phyloP scores from a whole-genome alignment of 129 eudicot species.

The Chrysanthemum makinoi region DNA sequence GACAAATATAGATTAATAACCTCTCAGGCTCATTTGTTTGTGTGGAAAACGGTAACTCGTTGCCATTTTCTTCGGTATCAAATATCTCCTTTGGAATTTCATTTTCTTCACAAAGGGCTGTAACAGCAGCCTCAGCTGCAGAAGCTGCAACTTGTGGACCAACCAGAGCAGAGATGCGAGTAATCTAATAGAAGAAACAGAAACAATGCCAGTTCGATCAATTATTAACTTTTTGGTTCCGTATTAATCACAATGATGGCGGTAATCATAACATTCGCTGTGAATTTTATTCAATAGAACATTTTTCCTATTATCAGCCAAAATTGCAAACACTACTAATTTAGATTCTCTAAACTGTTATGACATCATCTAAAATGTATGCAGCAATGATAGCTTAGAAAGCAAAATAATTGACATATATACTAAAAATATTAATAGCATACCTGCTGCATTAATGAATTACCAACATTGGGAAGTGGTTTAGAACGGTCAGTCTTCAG shows the following conservation, averaged over 20 bases:
- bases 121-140: constrained; percentile 82
- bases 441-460: constrained; percentile 54
- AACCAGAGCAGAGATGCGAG: constrained; percentile 68
- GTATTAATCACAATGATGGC: constrained; percentile 2
- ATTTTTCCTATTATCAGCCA: too few relatives aligned
- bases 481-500: constrained; percentile 38
- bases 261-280: too few relatives aligned
- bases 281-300: too few relatives aligned
- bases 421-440: neutral
- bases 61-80: constrained; percentile 48
- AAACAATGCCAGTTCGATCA: neutral
- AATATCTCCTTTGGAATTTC: constrained; percentile 67
- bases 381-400: too few relatives aligned
- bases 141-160: constrained; percentile 74
- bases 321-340: too few relatives aligned
- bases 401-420: too few relatives aligned
- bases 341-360: too few relatives aligned
- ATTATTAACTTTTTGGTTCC: constrained; percentile 7
- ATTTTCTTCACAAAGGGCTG: constrained; percentile 79
- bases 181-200: constrained; percentile 42
- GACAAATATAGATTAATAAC: constrained; percentile 30
- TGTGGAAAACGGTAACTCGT: constrained; percentile 2
- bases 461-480: constrained; percentile 38
- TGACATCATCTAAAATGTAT: too few relatives aligned
- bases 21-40: constrained; percentile 41